A percentile compares a stretch with the other conserved stretches of the same genome.
Evolutionary conservation across 352 stramenopile species (phyloP).

Genomic region (Globisporangium yorkense): DNA sequence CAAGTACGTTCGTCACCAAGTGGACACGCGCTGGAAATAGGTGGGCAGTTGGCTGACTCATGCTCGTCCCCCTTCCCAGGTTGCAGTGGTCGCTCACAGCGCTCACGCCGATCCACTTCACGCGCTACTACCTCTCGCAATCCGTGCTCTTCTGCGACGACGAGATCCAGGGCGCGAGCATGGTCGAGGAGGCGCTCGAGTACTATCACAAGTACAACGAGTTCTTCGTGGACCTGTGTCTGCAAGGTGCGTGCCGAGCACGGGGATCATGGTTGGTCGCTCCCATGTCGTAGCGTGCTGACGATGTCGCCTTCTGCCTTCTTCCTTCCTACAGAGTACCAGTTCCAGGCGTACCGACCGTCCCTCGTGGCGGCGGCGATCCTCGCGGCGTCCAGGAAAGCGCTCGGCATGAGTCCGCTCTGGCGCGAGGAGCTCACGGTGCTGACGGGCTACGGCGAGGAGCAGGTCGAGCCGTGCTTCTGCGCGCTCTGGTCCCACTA

Average conservation of each 20-base stretch:
- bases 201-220: conserved; percentile 85
- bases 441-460: conserved; percentile 72
- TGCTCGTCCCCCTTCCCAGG: conserved; percentile 20
- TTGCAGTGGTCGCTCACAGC: conserved; percentile 64
- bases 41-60: conserved; percentile 2
- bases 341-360: conserved; percentile 76
- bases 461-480: conserved; percentile 81
- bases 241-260: conserved; percentile 28
- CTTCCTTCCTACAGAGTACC: conserved; percentile 41
- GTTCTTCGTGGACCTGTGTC: conserved; percentile 81
- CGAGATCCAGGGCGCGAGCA: conserved; percentile 56
- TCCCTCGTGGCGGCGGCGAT: conserved; percentile 76
- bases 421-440: conserved; percentile 80
- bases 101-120: conserved; percentile 75
- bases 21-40: conserved; percentile 4
- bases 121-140: conserved; percentile 74
- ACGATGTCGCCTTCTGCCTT: not conserved
- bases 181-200: conserved; percentile 68
- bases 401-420: conserved; percentile 67
- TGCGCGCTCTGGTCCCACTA: conserved; percentile 81
- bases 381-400: conserved; percentile 69
- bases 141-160: conserved; percentile 79
- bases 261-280: no score
- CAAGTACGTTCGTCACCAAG: conserved; percentile 22
- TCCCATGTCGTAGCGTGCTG: not conserved